A percentile compares a stretch with the other conserved stretches of the same genome.
Conservation (phyloP, 495 filamentous ascomycete genomes). For the Geopyxis carbonaria region DNA sequence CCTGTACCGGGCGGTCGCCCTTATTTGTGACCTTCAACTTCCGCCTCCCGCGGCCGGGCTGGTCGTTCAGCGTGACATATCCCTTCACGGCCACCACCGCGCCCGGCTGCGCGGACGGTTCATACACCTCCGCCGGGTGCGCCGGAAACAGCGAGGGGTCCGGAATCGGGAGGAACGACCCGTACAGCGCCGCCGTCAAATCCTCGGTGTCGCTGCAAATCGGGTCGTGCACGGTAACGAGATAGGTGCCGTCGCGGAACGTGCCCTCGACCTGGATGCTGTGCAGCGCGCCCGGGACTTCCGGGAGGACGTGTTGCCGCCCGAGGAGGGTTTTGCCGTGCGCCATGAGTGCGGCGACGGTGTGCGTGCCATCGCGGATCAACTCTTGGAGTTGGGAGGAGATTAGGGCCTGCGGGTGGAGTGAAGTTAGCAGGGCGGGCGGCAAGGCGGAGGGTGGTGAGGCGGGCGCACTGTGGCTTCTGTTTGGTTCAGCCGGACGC, state of each 20-base stretch:
- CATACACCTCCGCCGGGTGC: conserved; percentile 6
- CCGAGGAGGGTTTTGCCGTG: conserved; percentile 85
- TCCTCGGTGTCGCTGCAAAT: conserved; percentile 78
- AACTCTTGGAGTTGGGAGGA: conserved; percentile 83
- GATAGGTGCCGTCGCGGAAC: conserved; percentile 75
- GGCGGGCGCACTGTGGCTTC: conserved; percentile 58
- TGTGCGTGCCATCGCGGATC: conserved; percentile 90
- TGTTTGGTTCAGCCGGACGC: conserved; percentile 75
- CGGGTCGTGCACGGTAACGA: conserved; percentile 87
- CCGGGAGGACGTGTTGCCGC: conserved; percentile 78
- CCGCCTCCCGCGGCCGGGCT: conserved; percentile 52
- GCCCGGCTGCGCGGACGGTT: conserved; percentile 5
- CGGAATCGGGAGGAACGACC: conserved; percentile 78
- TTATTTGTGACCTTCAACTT: conserved; percentile 62
- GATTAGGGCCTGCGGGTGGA: conserved; percentile 62
- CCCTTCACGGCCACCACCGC: conserved; percentile 58
- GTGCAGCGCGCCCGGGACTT: conserved; percentile 54
- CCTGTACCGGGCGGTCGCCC: conserved; percentile 63
- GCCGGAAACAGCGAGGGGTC: conserved; percentile 46
- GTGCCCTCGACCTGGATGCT: conserved; percentile 92
- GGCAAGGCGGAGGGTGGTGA: neutral
- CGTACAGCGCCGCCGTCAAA: conserved; percentile 71
- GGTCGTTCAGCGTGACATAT: conserved; percentile 43
- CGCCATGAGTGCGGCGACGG: conserved; percentile 81
- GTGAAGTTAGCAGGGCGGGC: neutral